Base-by-base conservation (phyloP, 1,284 basidiomycete species). In the Xerocomus amazonicus region DNA sequence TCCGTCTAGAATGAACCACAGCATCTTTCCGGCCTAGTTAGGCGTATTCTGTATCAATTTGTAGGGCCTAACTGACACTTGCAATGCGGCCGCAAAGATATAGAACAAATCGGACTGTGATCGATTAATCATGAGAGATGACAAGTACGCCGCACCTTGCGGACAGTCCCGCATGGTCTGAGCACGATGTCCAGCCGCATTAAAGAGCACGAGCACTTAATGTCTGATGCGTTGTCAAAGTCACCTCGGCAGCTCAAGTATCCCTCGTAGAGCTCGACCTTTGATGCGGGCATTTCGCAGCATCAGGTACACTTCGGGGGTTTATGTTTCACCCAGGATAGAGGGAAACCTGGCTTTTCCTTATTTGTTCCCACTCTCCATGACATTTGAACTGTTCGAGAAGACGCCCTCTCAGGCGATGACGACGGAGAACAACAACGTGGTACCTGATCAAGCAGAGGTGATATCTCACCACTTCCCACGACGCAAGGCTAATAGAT, bases 41-140 rank as follows among this genome's bases (percentile, higher is more conserved):
- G 92, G 53, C 76, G 87, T 45, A 83, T 97, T 57, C 63, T 97
- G 58, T 97, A 95, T 69, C 95, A 98, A 65, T 89, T 96, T 54
- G 83, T 95, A 58, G 93, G 92, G 4, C 90, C 92, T 1, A 92
- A 91, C 64, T 91, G 44, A 42, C 3, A n/a, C 12, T n/a, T n/a
- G 6, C 13, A 34, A 26, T 31, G n/a, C 6, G 32, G 13, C 17
- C n/a, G 17, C 43, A 19, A 36, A 14, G 42, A 33, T n/a, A 12
- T 31, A 13, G 16, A 32, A 32, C 41, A 29, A 13, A 19, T 10
- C 9, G 19, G 31, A 31, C 17, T 13, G 17, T 33, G 31, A 19
- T 33, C 13, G 10, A 33, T 43, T 41, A 19, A 32, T 42, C 41
- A 43, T 33, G 14, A 12, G 3, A 32, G 10, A 23, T 43, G 31